These are phyloP conservation scores for Cudoniella acicularis DNA, from an alignment of 495 filamentous ascomycete species.

Conservation along the genomic window DNA sequence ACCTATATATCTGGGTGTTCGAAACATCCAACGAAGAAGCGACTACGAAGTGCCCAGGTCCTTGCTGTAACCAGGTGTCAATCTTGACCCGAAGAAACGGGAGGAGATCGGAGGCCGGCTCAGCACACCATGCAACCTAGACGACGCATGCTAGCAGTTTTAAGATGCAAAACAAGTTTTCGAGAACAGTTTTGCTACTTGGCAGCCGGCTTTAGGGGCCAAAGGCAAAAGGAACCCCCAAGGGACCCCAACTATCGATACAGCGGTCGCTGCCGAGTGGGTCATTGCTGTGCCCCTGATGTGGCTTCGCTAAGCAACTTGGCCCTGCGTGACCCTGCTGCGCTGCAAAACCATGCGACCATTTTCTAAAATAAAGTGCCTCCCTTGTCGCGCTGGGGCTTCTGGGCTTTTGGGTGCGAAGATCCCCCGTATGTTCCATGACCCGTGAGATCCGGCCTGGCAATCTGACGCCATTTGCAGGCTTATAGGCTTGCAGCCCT, in stretches of 20 bases:
- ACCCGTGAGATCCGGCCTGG: background rate
- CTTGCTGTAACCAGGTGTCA: background rate
- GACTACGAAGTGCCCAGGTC: background rate
- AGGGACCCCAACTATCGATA: background rate
- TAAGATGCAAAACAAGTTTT: background rate
- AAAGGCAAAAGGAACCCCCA: no score
- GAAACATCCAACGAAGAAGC: background rate
- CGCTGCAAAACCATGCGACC: background rate
- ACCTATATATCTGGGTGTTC: background rate
- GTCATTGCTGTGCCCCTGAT: background rate
- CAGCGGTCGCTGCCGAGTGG: background rate
- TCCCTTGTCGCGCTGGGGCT: background rate
- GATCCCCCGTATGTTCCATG: no score
- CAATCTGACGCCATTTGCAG: background rate
- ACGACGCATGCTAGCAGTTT: background rate
- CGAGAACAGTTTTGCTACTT: no score
- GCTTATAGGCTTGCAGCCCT: no score
- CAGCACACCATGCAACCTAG: background rate
- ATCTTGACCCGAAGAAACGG: background rate
- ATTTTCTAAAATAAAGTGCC: background rate
- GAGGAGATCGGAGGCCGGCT: background rate
- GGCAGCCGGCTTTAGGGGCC: no score
- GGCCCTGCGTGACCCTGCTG: background rate
- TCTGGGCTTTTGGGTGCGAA: no score
- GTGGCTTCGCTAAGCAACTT: background rate